Evolutionary conservation across 352 stramenopile genomes (phyloP), one percentile per base, ranked within the genome.

Genomic region (Phytopythium cucurbitacearum): DNA sequence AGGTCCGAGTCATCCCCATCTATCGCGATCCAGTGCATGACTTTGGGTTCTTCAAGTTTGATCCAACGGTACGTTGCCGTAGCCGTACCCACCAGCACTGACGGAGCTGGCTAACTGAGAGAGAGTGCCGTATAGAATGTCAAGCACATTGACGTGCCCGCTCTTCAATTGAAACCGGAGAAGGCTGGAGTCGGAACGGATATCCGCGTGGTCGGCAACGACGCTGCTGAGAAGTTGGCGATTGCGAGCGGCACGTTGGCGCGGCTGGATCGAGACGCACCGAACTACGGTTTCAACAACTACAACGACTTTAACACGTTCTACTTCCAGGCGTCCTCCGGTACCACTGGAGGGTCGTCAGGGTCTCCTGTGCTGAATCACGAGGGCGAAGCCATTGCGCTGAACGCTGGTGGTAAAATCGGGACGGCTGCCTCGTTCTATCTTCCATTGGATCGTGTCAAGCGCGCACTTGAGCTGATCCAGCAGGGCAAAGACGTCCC

Each of bases 271-370:
- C 89, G 91, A 5, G 87, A 96, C 13, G 85, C 87, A 4, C 91
- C 91, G 0, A 76, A 87, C 43, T 98, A 98, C 47, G 85, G 85
- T 6, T 87, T 64, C 51, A 94, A 94, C 60, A 94, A 74, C 54
- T 97, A 97, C 83, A 95, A 94, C 60, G 91, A 98, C 59, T 96
- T 96, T 50, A 96, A 96, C 66, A 97, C 89, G 45, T 98, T 98
- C 64, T 98, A 98, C 71, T 92, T 91, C 54, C 81, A 91, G 51
- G 89, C 90, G 40, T 94, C 85, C 16, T 95, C 85, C 11, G 77
- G 76, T 73, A 67, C 38, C 39, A 88, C 73, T 37, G 90, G 91
- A n/a, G 91, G 91, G 0, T 94, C 79, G 1, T 96, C 85, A 13
- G 91, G 91, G 0, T 95, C 80, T 0, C 91, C 91, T 1, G 89